phyloP scores from a whole-genome alignment of 805 yeast species.

The Saturnispora sekii region DNA sequence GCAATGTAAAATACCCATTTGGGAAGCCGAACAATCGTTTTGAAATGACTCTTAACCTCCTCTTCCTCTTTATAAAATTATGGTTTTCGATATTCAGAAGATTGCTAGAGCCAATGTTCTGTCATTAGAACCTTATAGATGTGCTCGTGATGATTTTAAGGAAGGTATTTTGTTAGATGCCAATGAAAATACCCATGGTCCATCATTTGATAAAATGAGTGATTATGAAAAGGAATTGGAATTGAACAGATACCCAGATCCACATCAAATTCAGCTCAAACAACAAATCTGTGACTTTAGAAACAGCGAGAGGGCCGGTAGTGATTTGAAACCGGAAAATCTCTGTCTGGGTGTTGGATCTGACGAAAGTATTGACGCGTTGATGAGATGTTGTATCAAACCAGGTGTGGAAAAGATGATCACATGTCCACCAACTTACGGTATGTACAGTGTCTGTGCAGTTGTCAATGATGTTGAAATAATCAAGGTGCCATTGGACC shows the following conservation, averaged over 20 bases:
- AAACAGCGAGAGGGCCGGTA: slow-evolving; percentile 33
- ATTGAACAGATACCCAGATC: slow-evolving; percentile 92
- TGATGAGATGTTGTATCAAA: slow-evolving; percentile 72
- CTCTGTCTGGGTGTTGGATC: slow-evolving; percentile 94
- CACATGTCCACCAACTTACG: slow-evolving; percentile 92
- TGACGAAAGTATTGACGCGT: slow-evolving; percentile 87
- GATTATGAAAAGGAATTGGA: slow-evolving; percentile 40
- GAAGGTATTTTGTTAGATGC: slow-evolving; percentile 89
- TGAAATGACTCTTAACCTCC: neutral
- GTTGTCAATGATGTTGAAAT: slow-evolving; percentile 78
- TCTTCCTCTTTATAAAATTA: slow-evolving; percentile 8
- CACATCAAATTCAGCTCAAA: slow-evolving; percentile 79
- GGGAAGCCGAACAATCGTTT: too few relatives aligned
- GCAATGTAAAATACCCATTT: too few relatives aligned
- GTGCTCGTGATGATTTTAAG: slow-evolving; percentile 93
- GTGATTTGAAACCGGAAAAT: slow-evolving; percentile 42
- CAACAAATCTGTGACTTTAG: slow-evolving; percentile 62
- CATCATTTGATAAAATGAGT: slow-evolving; percentile 45
- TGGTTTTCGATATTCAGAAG: slow-evolving; percentile 43
- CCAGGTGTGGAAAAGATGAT: slow-evolving; percentile 80
- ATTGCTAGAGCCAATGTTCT: slow-evolving; percentile 81
- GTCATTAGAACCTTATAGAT: slow-evolving; percentile 79
- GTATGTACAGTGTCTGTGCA: slow-evolving; percentile 92
- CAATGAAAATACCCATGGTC: slow-evolving; percentile 92
- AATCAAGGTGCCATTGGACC: slow-evolving; percentile 63